Base-by-base conservation (phyloP, 176 grass and related monocot species). In the Puya raimondii region DNA sequence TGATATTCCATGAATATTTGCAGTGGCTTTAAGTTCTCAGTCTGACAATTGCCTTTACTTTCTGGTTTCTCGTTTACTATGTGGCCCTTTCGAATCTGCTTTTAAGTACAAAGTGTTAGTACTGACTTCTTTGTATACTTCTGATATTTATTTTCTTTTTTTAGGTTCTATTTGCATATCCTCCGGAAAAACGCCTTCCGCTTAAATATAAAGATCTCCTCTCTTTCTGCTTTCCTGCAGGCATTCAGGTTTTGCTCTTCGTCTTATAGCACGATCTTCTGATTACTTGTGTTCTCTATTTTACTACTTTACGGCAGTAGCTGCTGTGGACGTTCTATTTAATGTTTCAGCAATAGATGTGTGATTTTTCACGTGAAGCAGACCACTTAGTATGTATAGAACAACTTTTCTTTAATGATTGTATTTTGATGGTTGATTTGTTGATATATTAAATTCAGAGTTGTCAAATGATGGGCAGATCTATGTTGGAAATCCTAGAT, bases 161-260 rank as follows among this genome's bases (percentile, higher is more conserved):
- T 27, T 69, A 94, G 95, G 81, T 99, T 72, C 95, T 99, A 72
- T 99, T 99, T 79, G 82, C 91, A 53, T 99, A 99, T 76, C 95
- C 95, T 74, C 87, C 87, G 26, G 87, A 91, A 59, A 99, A 84
- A 63, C 78, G 79, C 85, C 80, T 99, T 49, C 95, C 95, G 12
- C 85, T 94, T 49, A 99, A 99, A 72, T 94, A 88, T 78, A 94
- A 94, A 70, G 95, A 99, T 84, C 88, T 88, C 9, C 80, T 94
- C 65, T 88, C 95, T 67, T 99, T 99, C 72, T 99, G 95, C 80
- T 89, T 99, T 86, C 95, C 95, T 26, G 89, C 78, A 78, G 95
- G 95, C 73, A 82, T 92, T 74, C 87, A 99, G 95, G 95, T 99
- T 48, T 83, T 64, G 22, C 64, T 70, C 47, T 73, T 53, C 27